Evolutionary conservation across 2,329 filamentous ascomycete genomes (phyloP).

Genomic region (Trichoderma sp.): DNA sequence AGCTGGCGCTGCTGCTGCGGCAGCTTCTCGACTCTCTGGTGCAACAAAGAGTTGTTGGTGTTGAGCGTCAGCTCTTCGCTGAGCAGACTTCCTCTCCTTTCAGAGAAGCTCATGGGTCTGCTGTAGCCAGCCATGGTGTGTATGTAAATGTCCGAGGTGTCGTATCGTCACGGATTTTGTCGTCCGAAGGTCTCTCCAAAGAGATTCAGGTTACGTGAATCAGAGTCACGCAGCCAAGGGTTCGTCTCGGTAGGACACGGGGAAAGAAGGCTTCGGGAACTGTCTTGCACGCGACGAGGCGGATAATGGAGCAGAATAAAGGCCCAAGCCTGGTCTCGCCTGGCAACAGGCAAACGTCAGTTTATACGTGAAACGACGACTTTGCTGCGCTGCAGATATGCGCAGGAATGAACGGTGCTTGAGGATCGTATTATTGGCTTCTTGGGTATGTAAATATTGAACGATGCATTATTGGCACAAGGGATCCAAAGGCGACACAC

Average conservation of each 20-base stretch:
- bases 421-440: not conserved
- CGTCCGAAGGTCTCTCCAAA: not conserved
- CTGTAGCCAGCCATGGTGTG: constrained; percentile 43
- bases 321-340: constrained; percentile 22
- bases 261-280: constrained; percentile 2
- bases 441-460: constrained; percentile 3
- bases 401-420: constrained; percentile 9
- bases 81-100: constrained; percentile 61
- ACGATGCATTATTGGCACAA: constrained; percentile 14
- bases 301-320: not conserved
- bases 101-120: constrained; percentile 61
- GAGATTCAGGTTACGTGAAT: not conserved
- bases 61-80: constrained; percentile 61
- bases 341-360: constrained; percentile 11
- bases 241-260: not conserved
- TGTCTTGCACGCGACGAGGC: constrained; percentile 4
- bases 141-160: not conserved
- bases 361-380: constrained; percentile 9
- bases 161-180: not conserved
- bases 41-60: constrained; percentile 49
- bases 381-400: not conserved
- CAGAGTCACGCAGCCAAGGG: not conserved
- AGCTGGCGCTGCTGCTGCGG: constrained; percentile 45
- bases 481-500: not conserved
- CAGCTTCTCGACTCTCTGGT: constrained; percentile 56